Evolutionary conservation across 2,329 filamentous ascomycete genomes (phyloP), one percentile per base, ranked within the genome.

Genomic region (Talaromyces sp.): DNA sequence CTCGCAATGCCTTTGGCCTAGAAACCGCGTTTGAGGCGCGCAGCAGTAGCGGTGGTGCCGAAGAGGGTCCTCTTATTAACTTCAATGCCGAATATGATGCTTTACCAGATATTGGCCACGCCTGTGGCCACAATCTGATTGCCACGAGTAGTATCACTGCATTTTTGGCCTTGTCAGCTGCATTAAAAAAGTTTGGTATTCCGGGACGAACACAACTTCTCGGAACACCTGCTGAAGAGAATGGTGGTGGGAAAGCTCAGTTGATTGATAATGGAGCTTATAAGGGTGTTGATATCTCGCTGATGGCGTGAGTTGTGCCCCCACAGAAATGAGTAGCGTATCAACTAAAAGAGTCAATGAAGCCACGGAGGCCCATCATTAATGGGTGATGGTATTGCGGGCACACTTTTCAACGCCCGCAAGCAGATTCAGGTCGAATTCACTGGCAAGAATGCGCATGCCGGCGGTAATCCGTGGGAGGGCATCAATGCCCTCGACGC

Each of bases 401-500:
- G 74, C 1, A 69, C 70, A 0, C 58, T 72, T 8, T 74, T 73
- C 69, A 75, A 78, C 47, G 76, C 76, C 1, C 70, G 75, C 3
- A 73, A 78, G 33, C 71, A 77, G 41, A 69, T 79, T 22, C 69
- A 70, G 19, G 77, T 80, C 54, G 76, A 78, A 67, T 84, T 64
- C 13, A 64, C 43, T 0, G 86, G 86, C 1, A 80, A 80, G 60
- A 82, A 82, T 63, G 84, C 86, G 0, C 86, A 88, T 68, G 85
- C 85, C 0, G 85, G 83, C 0, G 81, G 82, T 3, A 82, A 78
- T n/a, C 86, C 85, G 0, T 87, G 85, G 85, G 78, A 85, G 5
- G 86, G 86, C 0, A 79, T 84, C 68, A 88, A 88, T 70, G 86
- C 86, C 0, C 79, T 87, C 0, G 86, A 88, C 68, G 85, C 85